phyloP scores from a whole-genome alignment of 2,329 filamentous ascomycete genomes.

The Pseudocercospora macadamiae region DNA sequence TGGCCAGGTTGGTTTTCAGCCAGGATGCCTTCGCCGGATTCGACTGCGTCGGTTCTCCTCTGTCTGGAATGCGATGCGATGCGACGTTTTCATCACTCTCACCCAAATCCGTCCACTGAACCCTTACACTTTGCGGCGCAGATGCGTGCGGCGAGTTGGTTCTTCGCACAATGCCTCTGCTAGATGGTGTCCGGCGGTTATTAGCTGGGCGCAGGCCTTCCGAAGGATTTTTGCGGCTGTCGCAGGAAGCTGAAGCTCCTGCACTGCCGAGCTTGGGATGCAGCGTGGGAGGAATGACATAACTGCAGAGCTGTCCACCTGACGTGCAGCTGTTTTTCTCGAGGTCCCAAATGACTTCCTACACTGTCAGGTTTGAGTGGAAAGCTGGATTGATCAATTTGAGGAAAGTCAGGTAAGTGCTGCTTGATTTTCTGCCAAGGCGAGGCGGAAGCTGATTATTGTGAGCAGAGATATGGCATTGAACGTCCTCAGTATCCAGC shows the following conservation, averaged over 20 bases:
- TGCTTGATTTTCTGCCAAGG: background rate
- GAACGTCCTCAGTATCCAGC: background rate
- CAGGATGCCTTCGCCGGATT: background rate
- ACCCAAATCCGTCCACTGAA: background rate
- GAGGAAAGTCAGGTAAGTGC: background rate
- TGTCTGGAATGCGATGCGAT: background rate
- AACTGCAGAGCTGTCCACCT: constrained; percentile 3
- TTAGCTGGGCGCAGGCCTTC: background rate
- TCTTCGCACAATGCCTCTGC: background rate
- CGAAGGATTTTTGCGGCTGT: constrained; percentile 3
- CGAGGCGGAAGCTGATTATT: background rate
- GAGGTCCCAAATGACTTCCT: background rate
- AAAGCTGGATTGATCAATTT: background rate
- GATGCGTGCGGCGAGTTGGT: background rate
- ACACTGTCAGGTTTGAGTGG: background rate
- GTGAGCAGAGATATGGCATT: background rate
- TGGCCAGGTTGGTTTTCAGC: background rate
- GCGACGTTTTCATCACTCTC: background rate
- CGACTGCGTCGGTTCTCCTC: background rate
- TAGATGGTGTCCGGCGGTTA: background rate
- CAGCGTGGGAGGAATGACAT: background rate
- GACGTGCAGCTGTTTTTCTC: background rate
- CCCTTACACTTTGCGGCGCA: background rate
- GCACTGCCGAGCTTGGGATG: background rate
- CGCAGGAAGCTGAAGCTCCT: background rate